phyloP scores from a whole-genome alignment of 768 basidiomycete species.

The Zangia roseola region DNA sequence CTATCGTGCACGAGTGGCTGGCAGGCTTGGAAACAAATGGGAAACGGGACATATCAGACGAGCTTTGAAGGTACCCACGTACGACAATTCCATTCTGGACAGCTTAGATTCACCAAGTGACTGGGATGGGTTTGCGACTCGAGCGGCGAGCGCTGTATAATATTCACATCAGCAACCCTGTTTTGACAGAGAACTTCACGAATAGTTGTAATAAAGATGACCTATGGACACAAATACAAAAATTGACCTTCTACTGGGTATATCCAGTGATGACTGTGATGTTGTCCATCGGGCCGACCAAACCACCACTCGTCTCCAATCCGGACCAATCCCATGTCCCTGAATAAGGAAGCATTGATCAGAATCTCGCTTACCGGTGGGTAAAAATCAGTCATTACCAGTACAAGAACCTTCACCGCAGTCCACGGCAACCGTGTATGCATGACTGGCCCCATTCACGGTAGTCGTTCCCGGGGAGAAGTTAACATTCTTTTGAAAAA shows the following conservation, averaged over 20 bases:
- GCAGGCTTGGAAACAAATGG: slow-evolving; percentile 1
- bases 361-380: neutral
- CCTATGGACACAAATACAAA: too few relatives aligned
- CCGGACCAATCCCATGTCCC: slow-evolving; percentile 53
- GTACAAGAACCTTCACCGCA: slow-evolving; percentile 53
- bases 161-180: too few relatives aligned
- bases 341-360: slow-evolving; percentile 9
- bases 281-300: slow-evolving; percentile 36
- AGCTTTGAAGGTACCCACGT: slow-evolving; percentile 13
- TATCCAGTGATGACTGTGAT: slow-evolving; percentile 34
- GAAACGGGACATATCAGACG: slow-evolving; percentile 4
- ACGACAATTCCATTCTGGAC: too few relatives aligned
- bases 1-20: slow-evolving; percentile 53
- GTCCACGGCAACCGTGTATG: slow-evolving; percentile 50
- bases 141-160: too few relatives aligned
- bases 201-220: too few relatives aligned
- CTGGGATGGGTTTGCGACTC: too few relatives aligned
- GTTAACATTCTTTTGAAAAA: slow-evolving; percentile 43
- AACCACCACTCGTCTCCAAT: slow-evolving; percentile 45
- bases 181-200: too few relatives aligned
- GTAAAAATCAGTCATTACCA: slow-evolving; percentile 31
- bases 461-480: slow-evolving; percentile 43
- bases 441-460: slow-evolving; percentile 42
- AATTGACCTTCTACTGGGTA: slow-evolving; percentile 12
- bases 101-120: too few relatives aligned